These are phyloP conservation scores for Yarrowia alimentaria DNA, from an alignment of 805 yeast species.

Conservation along the genomic window DNA sequence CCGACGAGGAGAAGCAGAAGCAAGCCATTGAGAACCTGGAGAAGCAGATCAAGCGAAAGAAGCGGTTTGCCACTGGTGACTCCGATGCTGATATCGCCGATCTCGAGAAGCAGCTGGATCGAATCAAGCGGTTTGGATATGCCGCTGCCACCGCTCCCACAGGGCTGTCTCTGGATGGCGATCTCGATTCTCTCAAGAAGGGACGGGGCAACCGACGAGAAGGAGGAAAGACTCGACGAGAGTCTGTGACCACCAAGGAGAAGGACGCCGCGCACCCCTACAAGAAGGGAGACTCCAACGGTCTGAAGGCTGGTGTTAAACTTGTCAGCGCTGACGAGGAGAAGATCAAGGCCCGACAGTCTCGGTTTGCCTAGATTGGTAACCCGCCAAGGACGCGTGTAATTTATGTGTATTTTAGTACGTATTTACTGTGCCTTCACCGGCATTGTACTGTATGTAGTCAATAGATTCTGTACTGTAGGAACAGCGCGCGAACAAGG, in stretches of 20 bases:
- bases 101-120: constrained; percentile 59
- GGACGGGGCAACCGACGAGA: neutral
- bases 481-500: too few relatives aligned
- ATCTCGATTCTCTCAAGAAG: neutral
- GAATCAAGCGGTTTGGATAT: constrained; percentile 78
- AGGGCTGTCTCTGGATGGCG: constrained; percentile 3
- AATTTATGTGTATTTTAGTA: constrained; percentile 23
- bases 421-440: too few relatives aligned
- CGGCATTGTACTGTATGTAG: constrained; percentile 5
- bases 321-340: constrained; percentile 30
- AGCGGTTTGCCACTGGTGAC: constrained; percentile 64
- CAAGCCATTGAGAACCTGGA: constrained; percentile 65
- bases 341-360: constrained; percentile 32
- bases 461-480: too few relatives aligned
- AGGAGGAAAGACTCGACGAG: constrained; percentile 7
- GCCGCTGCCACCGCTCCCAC: neutral
- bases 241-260: constrained; percentile 9
- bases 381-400: neutral
- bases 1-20: constrained; percentile 47
- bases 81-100: constrained; percentile 47
- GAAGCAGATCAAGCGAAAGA: constrained; percentile 67
- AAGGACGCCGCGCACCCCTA: constrained; percentile 11
- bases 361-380: constrained; percentile 31
- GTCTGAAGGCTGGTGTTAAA: constrained; percentile 25
- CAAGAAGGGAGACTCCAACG: constrained; percentile 12